phyloP scores from a whole-genome alignment of 2,329 filamentous ascomycete species.

The Eutypa lata region DNA sequence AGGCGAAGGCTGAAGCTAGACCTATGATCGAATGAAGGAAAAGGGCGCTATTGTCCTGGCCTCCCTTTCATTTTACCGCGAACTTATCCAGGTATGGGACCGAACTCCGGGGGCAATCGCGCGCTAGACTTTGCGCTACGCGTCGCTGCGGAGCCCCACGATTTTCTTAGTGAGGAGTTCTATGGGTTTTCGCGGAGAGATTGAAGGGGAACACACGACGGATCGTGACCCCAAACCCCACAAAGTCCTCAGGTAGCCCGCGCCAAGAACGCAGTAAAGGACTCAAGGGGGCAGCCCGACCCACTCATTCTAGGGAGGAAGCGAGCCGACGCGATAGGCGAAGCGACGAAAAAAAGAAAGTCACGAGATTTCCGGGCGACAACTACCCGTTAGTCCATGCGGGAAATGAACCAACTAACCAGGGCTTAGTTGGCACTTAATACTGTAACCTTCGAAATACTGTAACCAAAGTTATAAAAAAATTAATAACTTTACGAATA shows the following conservation, averaged over 20 bases:
- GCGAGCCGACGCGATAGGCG: conserved; percentile 1
- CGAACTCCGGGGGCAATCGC: no score
- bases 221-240: neutral
- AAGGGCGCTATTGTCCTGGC: neutral
- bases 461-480: no score
- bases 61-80: neutral
- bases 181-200: neutral
- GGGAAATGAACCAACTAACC: no score
- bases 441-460: no score
- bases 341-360: neutral
- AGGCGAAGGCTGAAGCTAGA: no score
- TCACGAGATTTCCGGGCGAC: no score
- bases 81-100: neutral
- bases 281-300: neutral
- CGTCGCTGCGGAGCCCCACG: neutral
- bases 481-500: no score
- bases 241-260: neutral
- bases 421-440: no score
- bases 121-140: no score
- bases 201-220: neutral
- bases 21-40: neutral
- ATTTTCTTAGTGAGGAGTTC: neutral
- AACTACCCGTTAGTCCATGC: no score
- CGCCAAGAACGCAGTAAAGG: neutral
- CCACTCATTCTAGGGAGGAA: neutral